Evolutionary conservation across 164 flowering plant genomes (phyloP).

Genomic region (Cinnamomum micranthum): DNA sequence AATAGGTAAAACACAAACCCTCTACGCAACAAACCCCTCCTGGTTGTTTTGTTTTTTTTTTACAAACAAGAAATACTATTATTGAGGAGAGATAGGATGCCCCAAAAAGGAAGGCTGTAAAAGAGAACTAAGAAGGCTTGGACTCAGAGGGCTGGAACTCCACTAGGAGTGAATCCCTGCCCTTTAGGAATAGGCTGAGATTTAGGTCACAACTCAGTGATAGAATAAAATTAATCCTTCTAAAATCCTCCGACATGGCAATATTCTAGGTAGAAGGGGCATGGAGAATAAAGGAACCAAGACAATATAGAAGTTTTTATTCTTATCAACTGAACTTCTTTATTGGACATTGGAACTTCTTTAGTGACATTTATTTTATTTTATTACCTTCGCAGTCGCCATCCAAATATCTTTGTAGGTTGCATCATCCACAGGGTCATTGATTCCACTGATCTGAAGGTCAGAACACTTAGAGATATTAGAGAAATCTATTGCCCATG

Average conservation of each 20-base stretch:
- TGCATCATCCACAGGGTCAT: slow-evolving; percentile 74
- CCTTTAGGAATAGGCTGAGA: not conserved
- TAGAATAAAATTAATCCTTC: not conserved
- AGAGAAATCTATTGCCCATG: not conserved
- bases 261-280: not conserved
- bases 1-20: too few species aligned
- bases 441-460: slow-evolving; percentile 51
- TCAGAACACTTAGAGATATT: not conserved
- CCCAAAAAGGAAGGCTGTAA: not conserved
- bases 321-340: not conserved
- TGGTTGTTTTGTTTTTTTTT: too few species aligned
- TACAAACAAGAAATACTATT: not conserved
- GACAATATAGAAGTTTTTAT: not conserved
- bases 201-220: not conserved
- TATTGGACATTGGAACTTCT: not conserved
- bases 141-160: too few species aligned
- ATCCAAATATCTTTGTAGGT: slow-evolving; percentile 91
- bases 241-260: not conserved
- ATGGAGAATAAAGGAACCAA: not conserved
- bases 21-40: too few species aligned
- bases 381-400: slow-evolving; percentile 85
- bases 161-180: not conserved
- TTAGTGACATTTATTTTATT: too few species aligned
- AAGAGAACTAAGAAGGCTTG: not conserved
- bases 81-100: not conserved